Evolutionary conservation across 2,329 filamentous ascomycete species (phyloP), one percentile per base, ranked within the genome.

Genomic region (Colletotrichum caudatum): DNA sequence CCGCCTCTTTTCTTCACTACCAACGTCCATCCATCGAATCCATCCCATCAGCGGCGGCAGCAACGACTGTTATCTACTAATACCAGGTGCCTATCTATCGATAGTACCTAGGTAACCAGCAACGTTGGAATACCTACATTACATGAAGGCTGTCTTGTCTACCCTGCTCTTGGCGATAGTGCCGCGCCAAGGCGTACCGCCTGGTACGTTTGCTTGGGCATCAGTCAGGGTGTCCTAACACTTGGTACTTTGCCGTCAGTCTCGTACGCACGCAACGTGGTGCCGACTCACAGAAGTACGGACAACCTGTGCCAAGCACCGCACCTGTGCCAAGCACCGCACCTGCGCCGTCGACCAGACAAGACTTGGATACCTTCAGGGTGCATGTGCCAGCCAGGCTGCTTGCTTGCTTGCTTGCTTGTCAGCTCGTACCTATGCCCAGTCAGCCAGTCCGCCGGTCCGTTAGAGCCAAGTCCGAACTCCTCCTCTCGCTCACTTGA

Each of bases 161-260:
- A 51, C 48, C 48, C 48, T 51, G 12, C 51, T 29, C 51, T 54
- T 35, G 20, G 51, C 51, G 51, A 54, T 35, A 35, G 29, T 54
- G 29, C 18, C 29, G 29, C 5, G 29, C 29, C 29, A n/a, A 54
- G 8, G 14, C 8, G 51, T 54, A 54, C 26, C 51, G 26, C 29
- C 29, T 54, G 51, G 29, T 46, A n/a, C 26, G 26, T 48, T n/a
- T 29, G n/a, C 23, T 48, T 60, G 8, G 9, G 20, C 39, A 60
- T 41, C 41, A 35, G 29, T 54, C 37, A 46, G 12, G 18, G 26
- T 29, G 20, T 20, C 35, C n/a, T 39, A 37, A 26, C 54, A 39
- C 29, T 39, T 12, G 35, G 35, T 57, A 39, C 23, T 48, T 9
- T 41, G 26, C 29, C 23, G 7, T 48, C 26, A 33, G 9, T 33